Percentiles rank a stretch among this genome's conserved stretches.
Conservation (phyloP, 116 monocot genomes). For the Posidonia oceanica region DNA sequence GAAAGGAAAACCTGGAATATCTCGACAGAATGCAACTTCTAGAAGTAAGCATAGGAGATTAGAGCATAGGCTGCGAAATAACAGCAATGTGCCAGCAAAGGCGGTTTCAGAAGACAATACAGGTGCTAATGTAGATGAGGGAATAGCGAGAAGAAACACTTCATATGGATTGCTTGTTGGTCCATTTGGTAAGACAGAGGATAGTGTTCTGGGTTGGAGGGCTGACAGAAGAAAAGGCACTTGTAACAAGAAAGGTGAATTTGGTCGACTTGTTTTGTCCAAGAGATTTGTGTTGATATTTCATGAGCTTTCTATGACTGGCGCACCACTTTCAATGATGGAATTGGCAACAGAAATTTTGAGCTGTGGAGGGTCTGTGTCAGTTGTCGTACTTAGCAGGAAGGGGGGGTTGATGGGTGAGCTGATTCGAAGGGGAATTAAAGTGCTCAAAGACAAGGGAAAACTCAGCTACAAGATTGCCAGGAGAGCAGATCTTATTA, state of each 20-base stretch:
- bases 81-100: slow-evolving; percentile 7
- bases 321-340: slow-evolving; percentile 92
- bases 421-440: slow-evolving; percentile 65
- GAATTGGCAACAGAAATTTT: slow-evolving; percentile 78
- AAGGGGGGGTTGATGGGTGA: slow-evolving; percentile 80
- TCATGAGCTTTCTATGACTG: slow-evolving; percentile 94
- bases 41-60: slow-evolving; percentile 21
- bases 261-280: slow-evolving; percentile 56
- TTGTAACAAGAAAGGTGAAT: slow-evolving; percentile 58
- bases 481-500: slow-evolving; percentile 60
- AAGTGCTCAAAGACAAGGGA: slow-evolving; percentile 54
- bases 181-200: slow-evolving; percentile 63
- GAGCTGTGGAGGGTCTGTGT: slow-evolving; percentile 71
- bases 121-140: slow-evolving; percentile 24
- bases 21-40: background rate
- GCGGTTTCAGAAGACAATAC: slow-evolving; percentile 14
- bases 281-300: slow-evolving; percentile 64
- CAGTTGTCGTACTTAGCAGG: slow-evolving; percentile 59
- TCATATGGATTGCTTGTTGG: slow-evolving; percentile 71
- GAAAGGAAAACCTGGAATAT: slow-evolving; percentile 11
- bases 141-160: slow-evolving; percentile 51
- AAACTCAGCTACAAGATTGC: slow-evolving; percentile 64
- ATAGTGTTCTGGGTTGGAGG: slow-evolving; percentile 54
- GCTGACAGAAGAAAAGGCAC: slow-evolving; percentile 49
- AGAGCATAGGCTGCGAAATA: slow-evolving; percentile 11